phyloP scores from a whole-genome alignment of 108 stramenopile species.

The Stephanodiscus triporus region DNA sequence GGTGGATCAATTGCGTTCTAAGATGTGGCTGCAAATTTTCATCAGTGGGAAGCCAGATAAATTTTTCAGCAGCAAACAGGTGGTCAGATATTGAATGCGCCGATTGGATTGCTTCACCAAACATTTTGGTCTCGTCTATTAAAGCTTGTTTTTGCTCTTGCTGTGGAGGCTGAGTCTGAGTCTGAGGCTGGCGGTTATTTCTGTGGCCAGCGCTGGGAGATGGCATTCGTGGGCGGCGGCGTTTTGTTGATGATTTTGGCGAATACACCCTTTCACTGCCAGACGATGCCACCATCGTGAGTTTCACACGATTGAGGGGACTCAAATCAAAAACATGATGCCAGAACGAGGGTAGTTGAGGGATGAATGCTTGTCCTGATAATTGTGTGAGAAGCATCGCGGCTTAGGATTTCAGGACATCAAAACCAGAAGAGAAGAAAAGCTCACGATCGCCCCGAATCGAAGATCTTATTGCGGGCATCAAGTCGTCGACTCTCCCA shows the following conservation, averaged over 20 bases:
- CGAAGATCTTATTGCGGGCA: too few species aligned
- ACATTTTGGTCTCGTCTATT: constrained; percentile 19
- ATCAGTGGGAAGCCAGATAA: constrained; percentile 71
- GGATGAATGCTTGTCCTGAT: background rate
- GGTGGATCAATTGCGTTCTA: constrained; percentile 60
- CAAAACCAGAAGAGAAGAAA: background rate
- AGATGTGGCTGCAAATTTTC: constrained; percentile 60
- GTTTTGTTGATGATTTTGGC: background rate
- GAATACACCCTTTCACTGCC: background rate
- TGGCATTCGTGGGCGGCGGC: background rate
- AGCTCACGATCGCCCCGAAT: too few species aligned
- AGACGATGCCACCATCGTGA: background rate
- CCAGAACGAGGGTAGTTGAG: background rate
- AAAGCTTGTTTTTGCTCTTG: constrained; percentile 9
- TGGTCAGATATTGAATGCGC: constrained; percentile 30
- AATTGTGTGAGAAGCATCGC: background rate
- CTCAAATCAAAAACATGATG: background rate
- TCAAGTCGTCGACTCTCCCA: too few species aligned
- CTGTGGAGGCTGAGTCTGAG: background rate
- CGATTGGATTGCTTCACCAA: constrained; percentile 51
- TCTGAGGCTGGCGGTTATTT: background rate
- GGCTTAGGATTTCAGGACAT: background rate
- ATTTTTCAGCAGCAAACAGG: constrained; percentile 33
- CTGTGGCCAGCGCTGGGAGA: background rate
- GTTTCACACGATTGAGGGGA: constrained; percentile 2